Evolutionary conservation across 805 yeast genomes (phyloP).

Genomic region (Blastobotrys americana): DNA sequence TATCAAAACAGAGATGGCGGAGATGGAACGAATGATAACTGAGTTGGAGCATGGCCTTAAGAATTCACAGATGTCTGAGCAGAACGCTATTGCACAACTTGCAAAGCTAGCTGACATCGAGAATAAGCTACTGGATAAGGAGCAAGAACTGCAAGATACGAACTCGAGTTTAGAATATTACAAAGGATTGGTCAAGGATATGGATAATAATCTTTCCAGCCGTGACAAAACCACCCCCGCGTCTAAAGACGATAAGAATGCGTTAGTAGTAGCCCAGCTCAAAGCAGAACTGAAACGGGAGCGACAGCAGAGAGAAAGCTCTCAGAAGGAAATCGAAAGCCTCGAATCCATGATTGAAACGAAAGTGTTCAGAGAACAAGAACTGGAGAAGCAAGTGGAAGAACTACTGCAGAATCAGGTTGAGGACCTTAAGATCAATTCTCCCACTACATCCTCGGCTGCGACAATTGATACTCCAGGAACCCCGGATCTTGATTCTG

Average conservation of each 20-base stretch:
- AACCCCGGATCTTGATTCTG: slow-evolving; percentile 1
- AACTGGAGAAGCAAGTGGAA: slow-evolving; percentile 26
- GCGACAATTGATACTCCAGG: slow-evolving; percentile 3
- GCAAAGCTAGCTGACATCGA: slow-evolving; percentile 31
- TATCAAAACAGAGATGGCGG: slow-evolving; percentile 21
- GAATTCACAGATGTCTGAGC: slow-evolving; percentile 20
- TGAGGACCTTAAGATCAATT: slow-evolving; percentile 1
- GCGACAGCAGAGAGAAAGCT: slow-evolving; percentile 6
- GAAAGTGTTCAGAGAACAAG: slow-evolving; percentile 26
- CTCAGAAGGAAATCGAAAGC: slow-evolving; percentile 22
- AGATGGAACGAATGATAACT: slow-evolving; percentile 22
- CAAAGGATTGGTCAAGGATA: slow-evolving; percentile 8
- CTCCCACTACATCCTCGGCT: slow-evolving; percentile 8
- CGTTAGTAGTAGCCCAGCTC: slow-evolving; percentile 4
- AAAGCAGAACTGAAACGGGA: slow-evolving; percentile 24
- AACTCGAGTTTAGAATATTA: slow-evolving; percentile 13
- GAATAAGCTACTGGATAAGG: slow-evolving; percentile 29
- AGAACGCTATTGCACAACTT: slow-evolving; percentile 28
- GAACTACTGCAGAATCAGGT: slow-evolving; percentile 5
- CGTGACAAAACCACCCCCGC: slow-evolving; percentile 2
- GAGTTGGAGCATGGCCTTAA: slow-evolving; percentile 22
- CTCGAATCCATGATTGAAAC: slow-evolving; percentile 24
- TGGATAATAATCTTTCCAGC: slow-evolving; percentile 1
- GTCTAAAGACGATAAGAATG: slow-evolving; percentile 26
- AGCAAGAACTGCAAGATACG: slow-evolving; percentile 21